Evolutionary conservation across 768 basidiomycete genomes (phyloP).

Genomic region (Nidula microcarpa): DNA sequence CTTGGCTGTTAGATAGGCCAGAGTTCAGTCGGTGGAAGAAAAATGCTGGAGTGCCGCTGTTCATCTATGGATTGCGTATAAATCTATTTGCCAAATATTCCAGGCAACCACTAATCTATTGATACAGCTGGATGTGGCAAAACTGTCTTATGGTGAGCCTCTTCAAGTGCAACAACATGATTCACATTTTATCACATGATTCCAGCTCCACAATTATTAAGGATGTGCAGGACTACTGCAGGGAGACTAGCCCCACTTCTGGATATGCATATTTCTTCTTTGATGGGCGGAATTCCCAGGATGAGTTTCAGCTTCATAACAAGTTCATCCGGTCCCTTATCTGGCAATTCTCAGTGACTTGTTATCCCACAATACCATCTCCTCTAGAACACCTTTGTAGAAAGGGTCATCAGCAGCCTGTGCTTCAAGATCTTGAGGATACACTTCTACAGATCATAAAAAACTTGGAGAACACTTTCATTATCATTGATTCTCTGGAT

Average conservation of each 20-base stretch:
- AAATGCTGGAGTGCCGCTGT: not conserved
- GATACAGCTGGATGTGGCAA: not conserved
- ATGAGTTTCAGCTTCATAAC: not conserved
- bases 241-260: not conserved
- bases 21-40: not conserved
- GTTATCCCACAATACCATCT: not conserved
- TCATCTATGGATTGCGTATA: not conserved
- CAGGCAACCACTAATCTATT: not conserved
- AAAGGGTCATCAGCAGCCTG: not conserved
- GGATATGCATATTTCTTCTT: not conserved
- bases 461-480: not conserved
- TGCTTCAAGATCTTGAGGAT: not conserved
- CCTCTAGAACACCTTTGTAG: not conserved
- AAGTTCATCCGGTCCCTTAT: not conserved
- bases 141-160: not conserved
- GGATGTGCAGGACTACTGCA: not conserved
- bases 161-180: not conserved
- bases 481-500: not conserved
- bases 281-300: not conserved
- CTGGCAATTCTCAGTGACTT: not conserved
- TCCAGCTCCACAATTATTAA: not conserved
- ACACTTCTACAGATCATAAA: not conserved
- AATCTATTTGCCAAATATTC: not conserved
- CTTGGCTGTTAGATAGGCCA: not conserved
- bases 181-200: not conserved